These are phyloP conservation scores for Metrosideros polymorpha DNA, from an alignment of 441 rosid species.

Conservation along the genomic window DNA sequence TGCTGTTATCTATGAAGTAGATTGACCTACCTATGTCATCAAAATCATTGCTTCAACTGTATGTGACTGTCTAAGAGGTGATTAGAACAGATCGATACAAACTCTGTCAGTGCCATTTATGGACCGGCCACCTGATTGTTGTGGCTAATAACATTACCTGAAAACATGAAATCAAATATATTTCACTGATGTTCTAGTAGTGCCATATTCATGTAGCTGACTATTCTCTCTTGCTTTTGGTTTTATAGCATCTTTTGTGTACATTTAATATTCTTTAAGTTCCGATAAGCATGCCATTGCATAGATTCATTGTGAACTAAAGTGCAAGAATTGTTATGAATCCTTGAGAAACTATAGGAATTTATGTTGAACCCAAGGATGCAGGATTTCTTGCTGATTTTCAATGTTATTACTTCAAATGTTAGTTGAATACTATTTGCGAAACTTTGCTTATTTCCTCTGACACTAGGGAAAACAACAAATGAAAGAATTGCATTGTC, in stretches of 20 bases:
- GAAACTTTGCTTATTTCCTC: neutral
- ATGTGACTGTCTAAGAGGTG: neutral
- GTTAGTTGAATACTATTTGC: neutral
- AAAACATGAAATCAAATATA: neutral
- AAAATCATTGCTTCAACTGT: neutral
- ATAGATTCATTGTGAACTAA: neutral
- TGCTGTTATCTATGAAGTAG: neutral
- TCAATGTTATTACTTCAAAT: neutral
- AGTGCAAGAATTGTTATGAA: neutral
- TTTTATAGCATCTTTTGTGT: neutral
- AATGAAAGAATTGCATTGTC: neutral
- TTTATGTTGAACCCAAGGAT: neutral
- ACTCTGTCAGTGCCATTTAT: neutral
- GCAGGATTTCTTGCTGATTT: neutral
- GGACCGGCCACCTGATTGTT: neutral
- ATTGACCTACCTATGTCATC: neutral
- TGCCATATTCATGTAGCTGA: neutral
- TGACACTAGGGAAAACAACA: neutral
- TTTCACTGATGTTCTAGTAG: neutral
- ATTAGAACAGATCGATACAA: neutral
- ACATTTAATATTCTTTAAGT: neutral
- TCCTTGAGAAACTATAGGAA: neutral
- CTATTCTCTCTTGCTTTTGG: neutral
- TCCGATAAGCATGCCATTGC: neutral
- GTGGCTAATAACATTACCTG: neutral